Evolutionary conservation across 768 basidiomycete genomes (phyloP).

Genomic region (Scleroderma citrinum): DNA sequence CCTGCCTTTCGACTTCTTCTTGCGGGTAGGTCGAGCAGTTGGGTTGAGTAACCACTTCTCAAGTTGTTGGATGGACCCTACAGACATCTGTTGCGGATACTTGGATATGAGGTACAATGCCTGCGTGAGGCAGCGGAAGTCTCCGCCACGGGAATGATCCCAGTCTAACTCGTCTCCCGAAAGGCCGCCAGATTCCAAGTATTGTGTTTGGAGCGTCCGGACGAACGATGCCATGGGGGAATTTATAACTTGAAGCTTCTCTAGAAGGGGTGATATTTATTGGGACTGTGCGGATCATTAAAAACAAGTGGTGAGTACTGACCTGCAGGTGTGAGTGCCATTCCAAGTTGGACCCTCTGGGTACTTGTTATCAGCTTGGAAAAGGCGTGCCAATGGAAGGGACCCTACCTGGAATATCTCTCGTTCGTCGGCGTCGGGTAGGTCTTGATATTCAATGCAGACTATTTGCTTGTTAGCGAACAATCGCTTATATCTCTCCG

Average conservation of each 20-base stretch:
- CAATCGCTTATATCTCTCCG: constrained; percentile 47
- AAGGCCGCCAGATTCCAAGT: constrained; percentile 37
- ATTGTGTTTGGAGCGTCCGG: constrained; percentile 45
- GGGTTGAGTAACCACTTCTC: constrained; percentile 45
- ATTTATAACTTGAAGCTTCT: constrained; percentile 63
- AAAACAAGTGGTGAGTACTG: constrained; percentile 4
- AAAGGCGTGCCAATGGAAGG: background rate
- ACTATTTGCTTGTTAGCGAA: constrained; percentile 75
- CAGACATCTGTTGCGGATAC: constrained; percentile 26
- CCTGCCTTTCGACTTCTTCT: constrained; percentile 18
- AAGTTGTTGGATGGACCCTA: constrained; percentile 32
- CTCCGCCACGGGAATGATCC: constrained; percentile 45
- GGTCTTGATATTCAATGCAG: constrained; percentile 70
- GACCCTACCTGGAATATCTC: constrained; percentile 66
- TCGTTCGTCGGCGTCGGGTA: constrained; percentile 51
- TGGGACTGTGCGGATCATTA: background rate
- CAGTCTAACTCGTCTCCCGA: constrained; percentile 38
- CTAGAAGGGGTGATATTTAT: constrained; percentile 24
- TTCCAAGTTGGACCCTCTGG: constrained; percentile 72
- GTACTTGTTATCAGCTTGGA: background rate
- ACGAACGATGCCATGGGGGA: constrained; percentile 54
- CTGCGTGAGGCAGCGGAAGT: constrained; percentile 55
- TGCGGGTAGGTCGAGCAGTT: constrained; percentile 3
- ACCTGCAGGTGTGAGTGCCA: constrained; percentile 71
- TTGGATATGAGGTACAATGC: constrained; percentile 47